phyloP scores from a whole-genome alignment of 768 basidiomycete genomes.

The Pulveroboletus sp. region DNA sequence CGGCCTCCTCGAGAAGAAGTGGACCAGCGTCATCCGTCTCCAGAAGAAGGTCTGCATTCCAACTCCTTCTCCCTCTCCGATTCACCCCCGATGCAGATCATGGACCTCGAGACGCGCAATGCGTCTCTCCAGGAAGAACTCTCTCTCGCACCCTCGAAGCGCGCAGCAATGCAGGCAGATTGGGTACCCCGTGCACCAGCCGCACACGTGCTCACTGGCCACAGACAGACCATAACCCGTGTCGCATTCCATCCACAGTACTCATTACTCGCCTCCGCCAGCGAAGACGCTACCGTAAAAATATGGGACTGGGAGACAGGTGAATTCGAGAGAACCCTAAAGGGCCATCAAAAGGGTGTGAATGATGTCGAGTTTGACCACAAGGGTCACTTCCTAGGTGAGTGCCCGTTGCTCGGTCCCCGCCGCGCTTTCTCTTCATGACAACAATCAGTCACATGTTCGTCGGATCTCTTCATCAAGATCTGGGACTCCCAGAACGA shows the following conservation, averaged over 20 bases:
- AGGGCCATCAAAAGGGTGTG: slow-evolving; percentile 88
- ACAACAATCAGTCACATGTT: slow-evolving; percentile 46
- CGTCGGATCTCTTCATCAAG: slow-evolving; percentile 87
- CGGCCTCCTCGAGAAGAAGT: slow-evolving; percentile 93
- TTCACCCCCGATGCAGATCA: slow-evolving; percentile 55
- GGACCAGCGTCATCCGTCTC: slow-evolving; percentile 92
- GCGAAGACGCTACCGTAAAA: slow-evolving; percentile 87
- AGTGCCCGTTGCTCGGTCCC: slow-evolving; percentile 12
- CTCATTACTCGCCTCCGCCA: slow-evolving; percentile 77
- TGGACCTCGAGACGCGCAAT: slow-evolving; percentile 88
- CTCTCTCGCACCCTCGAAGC: slow-evolving; percentile 44
- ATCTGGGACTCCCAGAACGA: slow-evolving; percentile 89
- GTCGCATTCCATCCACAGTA: slow-evolving; percentile 87
- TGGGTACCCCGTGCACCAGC: slow-evolving; percentile 89
- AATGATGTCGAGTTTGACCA: slow-evolving; percentile 86
- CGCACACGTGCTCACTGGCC: slow-evolving; percentile 70
- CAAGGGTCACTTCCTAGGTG: slow-evolving; percentile 80
- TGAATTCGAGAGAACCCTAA: slow-evolving; percentile 86
- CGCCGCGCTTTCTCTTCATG: slow-evolving; percentile 1
- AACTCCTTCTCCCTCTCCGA: slow-evolving; percentile 1
- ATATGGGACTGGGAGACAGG: slow-evolving; percentile 98
- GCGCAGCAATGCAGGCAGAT: slow-evolving; percentile 64
- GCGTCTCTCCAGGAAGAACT: slow-evolving; percentile 74
- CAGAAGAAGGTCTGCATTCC: slow-evolving; percentile 75
- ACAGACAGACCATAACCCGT: slow-evolving; percentile 70